phyloP scores from a whole-genome alignment of 345 rosid species.

The Camelina neglecta region DNA sequence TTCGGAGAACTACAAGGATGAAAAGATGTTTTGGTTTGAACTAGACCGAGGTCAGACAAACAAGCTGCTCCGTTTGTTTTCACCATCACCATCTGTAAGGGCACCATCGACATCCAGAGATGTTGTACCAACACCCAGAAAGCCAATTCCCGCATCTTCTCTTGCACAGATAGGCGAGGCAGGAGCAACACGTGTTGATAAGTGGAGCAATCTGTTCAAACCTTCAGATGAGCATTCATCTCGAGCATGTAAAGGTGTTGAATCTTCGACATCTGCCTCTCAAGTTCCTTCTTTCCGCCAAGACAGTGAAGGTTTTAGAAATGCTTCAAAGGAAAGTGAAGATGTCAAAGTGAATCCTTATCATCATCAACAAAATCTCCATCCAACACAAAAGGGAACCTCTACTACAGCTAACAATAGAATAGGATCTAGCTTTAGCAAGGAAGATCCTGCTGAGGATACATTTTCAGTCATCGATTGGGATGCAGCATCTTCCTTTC shows the following conservation, averaged over 20 bases:
- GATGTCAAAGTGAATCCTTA: constrained; percentile 7
- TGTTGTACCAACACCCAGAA: constrained; percentile 30
- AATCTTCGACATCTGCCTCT: constrained; percentile 25
- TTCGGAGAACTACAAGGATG: constrained; percentile 51
- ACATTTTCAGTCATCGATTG: constrained; percentile 32
- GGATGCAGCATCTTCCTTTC: constrained; percentile 36
- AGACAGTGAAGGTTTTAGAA: constrained; percentile 6
- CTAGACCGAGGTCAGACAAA: constrained; percentile 57
- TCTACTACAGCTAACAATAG: constrained; percentile 3
- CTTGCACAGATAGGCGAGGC: constrained; percentile 32
- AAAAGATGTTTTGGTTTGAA: constrained; percentile 58
- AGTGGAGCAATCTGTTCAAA: constrained; percentile 39
- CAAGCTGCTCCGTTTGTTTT: constrained; percentile 55
- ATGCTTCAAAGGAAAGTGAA: background rate
- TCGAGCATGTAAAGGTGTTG: constrained; percentile 28
- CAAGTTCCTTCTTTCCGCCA: constrained; percentile 14
- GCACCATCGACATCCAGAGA: constrained; percentile 5
- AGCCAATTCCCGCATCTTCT: constrained; percentile 37
- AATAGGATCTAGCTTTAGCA: constrained; percentile 21
- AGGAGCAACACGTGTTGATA: constrained; percentile 33
- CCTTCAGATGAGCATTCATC: constrained; percentile 7
- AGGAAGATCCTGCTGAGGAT: constrained; percentile 24
- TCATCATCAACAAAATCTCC: background rate
- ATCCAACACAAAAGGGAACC: background rate
- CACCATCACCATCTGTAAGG: constrained; percentile 40